Conservation (phyloP, 2,329 filamentous ascomycete species). For the Pseudogymnoascus sp. region DNA sequence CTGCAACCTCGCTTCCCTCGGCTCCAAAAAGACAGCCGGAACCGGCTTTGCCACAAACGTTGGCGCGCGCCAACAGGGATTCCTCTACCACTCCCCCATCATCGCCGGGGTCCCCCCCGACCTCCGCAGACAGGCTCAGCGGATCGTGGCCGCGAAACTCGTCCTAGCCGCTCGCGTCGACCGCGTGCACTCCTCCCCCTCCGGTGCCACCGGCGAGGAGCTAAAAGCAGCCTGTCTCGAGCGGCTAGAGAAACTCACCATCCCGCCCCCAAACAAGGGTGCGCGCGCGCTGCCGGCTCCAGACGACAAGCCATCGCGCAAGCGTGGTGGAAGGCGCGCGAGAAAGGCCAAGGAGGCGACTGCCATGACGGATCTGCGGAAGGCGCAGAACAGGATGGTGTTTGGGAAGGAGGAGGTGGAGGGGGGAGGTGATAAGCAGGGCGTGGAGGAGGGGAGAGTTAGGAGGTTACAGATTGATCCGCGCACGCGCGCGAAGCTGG, state of each 20-base stretch:
- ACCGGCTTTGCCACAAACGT: conserved; percentile 87
- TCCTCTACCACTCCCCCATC: conserved; percentile 84
- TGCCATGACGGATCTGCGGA: conserved; percentile 92
- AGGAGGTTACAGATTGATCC: conserved; percentile 85
- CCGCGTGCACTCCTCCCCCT: conserved; percentile 68
- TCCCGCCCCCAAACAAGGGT: conserved; percentile 83
- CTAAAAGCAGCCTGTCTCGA: conserved; percentile 76
- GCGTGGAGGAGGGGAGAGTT: conserved; percentile 79
- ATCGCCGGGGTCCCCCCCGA: conserved; percentile 79
- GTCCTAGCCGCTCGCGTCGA: conserved; percentile 90
- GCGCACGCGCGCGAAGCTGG: conserved; percentile 84
- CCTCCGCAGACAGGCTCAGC: conserved; percentile 85
- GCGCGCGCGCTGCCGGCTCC: conserved; percentile 79
- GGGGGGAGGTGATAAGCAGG: conserved; percentile 76
- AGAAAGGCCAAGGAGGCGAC: conserved; percentile 94
- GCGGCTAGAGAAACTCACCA: conserved; percentile 84
- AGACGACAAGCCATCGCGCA: conserved; percentile 88
- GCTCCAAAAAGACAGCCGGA: conserved; percentile 74
- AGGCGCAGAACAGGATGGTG: conserved; percentile 90
- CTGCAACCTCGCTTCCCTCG: conserved; percentile 85
- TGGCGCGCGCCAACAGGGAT: conserved; percentile 83
- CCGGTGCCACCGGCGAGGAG: conserved; percentile 75
- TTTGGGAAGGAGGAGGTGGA: conserved; percentile 96
- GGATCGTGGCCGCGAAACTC: conserved; percentile 87
- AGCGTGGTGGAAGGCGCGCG: conserved; percentile 82